These are phyloP conservation scores for Neoboletus magnificus DNA, from an alignment of 768 basidiomycete genomes.

Conservation along the genomic window DNA sequence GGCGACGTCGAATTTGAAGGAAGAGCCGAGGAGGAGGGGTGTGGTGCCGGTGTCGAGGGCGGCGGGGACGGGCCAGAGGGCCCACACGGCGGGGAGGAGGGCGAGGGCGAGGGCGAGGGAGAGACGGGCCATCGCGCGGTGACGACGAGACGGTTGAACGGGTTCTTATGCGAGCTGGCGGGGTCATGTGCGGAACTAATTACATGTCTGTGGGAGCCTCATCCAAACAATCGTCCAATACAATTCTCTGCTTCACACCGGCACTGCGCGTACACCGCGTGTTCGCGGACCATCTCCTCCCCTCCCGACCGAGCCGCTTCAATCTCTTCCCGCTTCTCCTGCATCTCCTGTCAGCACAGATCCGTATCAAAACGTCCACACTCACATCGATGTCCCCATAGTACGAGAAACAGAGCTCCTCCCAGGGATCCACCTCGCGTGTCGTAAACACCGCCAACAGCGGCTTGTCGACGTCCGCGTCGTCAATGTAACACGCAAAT, in stretches of 20 bases:
- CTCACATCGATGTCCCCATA: slow-evolving; percentile 50
- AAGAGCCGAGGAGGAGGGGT: slow-evolving; percentile 22
- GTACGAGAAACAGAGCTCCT: slow-evolving; percentile 81
- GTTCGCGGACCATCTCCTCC: slow-evolving; percentile 20
- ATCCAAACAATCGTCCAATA: slow-evolving; percentile 37
- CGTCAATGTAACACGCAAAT: slow-evolving; percentile 75
- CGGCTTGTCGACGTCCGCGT: slow-evolving; percentile 67
- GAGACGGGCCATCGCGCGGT: slow-evolving; percentile 8
- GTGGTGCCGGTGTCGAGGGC: slow-evolving; percentile 21
- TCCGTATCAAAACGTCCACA: background rate
- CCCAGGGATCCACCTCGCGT: slow-evolving; percentile 57
- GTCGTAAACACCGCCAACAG: slow-evolving; percentile 63
- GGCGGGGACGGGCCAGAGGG: slow-evolving; percentile 35
- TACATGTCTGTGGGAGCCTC: background rate
- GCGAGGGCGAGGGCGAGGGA: slow-evolving; percentile 5
- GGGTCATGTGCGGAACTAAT: background rate
- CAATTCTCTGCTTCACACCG: slow-evolving; percentile 53
- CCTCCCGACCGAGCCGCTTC: background rate
- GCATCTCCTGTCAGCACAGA: background rate
- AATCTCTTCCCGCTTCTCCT: slow-evolving; percentile 26
- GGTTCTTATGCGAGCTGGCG: background rate
- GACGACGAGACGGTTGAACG: no score
- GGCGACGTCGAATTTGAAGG: slow-evolving; percentile 29
- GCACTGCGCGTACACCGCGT: slow-evolving; percentile 48
- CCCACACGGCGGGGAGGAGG: slow-evolving; percentile 10